phyloP scores from a whole-genome alignment of 2,329 filamentous ascomycete species.

The Magnaporthiopsis rhizophila region DNA sequence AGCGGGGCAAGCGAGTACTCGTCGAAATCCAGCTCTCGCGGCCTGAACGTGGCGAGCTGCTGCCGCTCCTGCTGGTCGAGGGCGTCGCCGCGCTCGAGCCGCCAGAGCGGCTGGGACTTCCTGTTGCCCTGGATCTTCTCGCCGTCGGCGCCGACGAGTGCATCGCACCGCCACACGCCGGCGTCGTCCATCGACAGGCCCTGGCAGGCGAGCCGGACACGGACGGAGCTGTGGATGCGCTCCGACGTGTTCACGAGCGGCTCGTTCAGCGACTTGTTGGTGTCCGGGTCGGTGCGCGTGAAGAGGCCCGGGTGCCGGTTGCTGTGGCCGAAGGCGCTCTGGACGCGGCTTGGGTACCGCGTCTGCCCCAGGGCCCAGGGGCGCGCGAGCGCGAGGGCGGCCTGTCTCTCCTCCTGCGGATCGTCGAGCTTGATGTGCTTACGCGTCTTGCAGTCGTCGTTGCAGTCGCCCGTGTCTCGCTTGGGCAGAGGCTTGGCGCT shows the following conservation, averaged over 20 bases:
- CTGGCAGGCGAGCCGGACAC: constrained; percentile 20
- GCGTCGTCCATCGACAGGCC: constrained; percentile 27
- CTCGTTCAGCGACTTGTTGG: constrained; percentile 25
- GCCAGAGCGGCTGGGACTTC: constrained; percentile 16
- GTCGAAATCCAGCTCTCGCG: constrained; percentile 11
- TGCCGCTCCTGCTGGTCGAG: constrained; percentile 7
- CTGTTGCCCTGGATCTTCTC: neutral
- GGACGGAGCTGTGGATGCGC: constrained; percentile 24
- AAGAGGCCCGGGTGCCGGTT: constrained; percentile 27
- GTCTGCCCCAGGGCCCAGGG: constrained; percentile 22
- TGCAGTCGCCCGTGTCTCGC: constrained; percentile 19
- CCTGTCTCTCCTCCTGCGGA: constrained; percentile 14
- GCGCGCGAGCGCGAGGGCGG: constrained; percentile 15
- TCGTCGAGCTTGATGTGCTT: neutral
- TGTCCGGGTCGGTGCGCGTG: constrained; percentile 27
- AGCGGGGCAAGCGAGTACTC: constrained; percentile 7
- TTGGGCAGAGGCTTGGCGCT: constrained; percentile 8
- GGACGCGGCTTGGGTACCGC: constrained; percentile 18
- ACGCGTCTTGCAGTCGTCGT: constrained; percentile 12
- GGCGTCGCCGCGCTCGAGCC: constrained; percentile 14
- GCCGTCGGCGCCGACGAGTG: constrained; percentile 14
- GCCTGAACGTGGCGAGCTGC: constrained; percentile 4
- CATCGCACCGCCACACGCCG: constrained; percentile 20
- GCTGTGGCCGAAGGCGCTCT: constrained; percentile 19
- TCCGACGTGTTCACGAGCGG: constrained; percentile 30